Conservation (phyloP, 2,329 filamentous ascomycete genomes). For the Cordyceps fumosorosea region DNA sequence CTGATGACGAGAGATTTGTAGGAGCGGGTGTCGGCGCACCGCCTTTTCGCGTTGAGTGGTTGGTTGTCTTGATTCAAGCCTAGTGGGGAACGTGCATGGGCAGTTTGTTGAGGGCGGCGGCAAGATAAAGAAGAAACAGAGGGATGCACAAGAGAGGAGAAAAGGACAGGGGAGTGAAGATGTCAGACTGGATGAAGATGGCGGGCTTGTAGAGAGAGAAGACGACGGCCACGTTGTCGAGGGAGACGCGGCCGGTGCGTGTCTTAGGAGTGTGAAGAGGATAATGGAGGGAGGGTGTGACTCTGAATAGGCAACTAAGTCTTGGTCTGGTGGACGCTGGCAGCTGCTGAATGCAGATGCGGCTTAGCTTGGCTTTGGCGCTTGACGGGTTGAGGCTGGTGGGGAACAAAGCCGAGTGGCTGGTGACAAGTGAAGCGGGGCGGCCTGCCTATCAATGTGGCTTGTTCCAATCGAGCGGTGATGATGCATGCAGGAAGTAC, state of each 20-base stretch:
- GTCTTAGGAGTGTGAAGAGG: neutral
- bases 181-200: neutral
- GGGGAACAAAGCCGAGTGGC: constrained; percentile 10
- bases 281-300: neutral
- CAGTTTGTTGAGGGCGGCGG: neutral
- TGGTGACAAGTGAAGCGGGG: neutral
- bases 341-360: neutral
- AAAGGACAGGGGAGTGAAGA: neutral
- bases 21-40: neutral
- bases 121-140: neutral
- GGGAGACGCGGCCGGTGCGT: neutral
- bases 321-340: neutral
- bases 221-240: neutral
- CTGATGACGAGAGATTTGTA: constrained; percentile 8
- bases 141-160: neutral
- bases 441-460: too few relatives aligned
- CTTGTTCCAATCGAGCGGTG: too few relatives aligned
- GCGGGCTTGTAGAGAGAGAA: neutral
- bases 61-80: neutral
- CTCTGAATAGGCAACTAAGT: neutral
- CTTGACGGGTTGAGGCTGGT: neutral
- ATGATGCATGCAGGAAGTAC: too few relatives aligned
- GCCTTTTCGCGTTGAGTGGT: constrained; percentile 4
- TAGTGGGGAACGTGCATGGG: too few relatives aligned
- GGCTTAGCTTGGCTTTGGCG: neutral